These are phyloP conservation scores for Sophora flavescens DNA, from an alignment of 306 rosid species.

Conservation along the genomic window DNA sequence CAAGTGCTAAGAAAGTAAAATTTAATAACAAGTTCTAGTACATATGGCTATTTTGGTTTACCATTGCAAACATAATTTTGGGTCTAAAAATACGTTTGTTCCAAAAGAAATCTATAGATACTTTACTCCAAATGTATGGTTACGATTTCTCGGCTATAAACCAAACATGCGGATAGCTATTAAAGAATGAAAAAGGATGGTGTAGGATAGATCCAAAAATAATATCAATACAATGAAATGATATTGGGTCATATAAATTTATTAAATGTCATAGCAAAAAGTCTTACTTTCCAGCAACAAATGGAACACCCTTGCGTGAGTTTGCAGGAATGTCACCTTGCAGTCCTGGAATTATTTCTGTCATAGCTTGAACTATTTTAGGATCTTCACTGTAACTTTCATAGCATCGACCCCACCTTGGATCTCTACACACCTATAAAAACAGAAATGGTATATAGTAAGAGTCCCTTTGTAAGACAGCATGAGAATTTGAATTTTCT, in stretches of 20 bases:
- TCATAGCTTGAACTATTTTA: slow-evolving; percentile 49
- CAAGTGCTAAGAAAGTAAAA: not conserved
- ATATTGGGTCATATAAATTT: too few species aligned
- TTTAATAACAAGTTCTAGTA: not conserved
- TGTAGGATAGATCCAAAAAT: not conserved
- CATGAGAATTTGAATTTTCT: not conserved
- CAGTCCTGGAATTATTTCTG: slow-evolving; percentile 47
- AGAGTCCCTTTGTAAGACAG: not conserved
- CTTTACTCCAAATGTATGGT: too few species aligned
- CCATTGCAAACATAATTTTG: too few species aligned
- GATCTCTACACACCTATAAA: slow-evolving; percentile 55
- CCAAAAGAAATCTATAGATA: too few species aligned
- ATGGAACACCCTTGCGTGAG: slow-evolving; percentile 49
- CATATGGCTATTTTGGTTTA: too few species aligned
- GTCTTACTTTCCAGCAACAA: slow-evolving; percentile 52
- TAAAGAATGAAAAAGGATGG: not conserved
- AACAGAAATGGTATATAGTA: not conserved
- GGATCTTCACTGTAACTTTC: slow-evolving; percentile 60
- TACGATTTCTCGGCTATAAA: too few species aligned
- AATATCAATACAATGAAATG: not conserved
- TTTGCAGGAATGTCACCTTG: slow-evolving; percentile 52
- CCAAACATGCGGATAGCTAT: too few species aligned
- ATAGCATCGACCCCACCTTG: slow-evolving; percentile 56
- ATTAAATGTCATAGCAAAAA: too few species aligned
- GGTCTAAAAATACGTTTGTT: too few species aligned